Conservation (phyloP, 208 protist species). For the Trypanosoma avium region DNA sequence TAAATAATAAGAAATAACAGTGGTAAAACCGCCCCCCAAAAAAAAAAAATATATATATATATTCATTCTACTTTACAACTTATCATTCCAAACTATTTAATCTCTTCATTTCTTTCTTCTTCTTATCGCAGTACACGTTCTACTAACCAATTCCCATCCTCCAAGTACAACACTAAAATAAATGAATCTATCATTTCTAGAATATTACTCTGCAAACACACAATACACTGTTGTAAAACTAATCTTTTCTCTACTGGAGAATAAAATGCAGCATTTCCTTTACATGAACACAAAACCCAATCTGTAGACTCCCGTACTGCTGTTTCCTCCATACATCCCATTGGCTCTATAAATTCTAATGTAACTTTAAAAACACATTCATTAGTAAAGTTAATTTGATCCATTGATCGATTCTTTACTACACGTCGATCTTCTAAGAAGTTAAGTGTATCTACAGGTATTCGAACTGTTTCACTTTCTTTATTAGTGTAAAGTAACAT, state of each 20-base stretch:
- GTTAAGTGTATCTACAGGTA: conserved; percentile 39
- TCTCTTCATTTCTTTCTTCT: no score
- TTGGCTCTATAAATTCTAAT: conserved; percentile 59
- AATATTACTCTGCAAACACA: conserved; percentile 68
- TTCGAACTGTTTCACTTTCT: conserved; percentile 23
- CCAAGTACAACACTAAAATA: conserved; percentile 45
- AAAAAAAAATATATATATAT: no score
- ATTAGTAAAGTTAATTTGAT: conserved; percentile 62
- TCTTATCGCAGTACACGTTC: conserved; percentile 56
- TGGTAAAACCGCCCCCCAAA: no score
- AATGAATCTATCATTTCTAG: conserved; percentile 51
- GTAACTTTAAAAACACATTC: conserved; percentile 69
- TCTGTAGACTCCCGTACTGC: conserved; percentile 82
- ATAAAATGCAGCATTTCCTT: conserved; percentile 66
- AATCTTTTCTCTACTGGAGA: conserved; percentile 71
- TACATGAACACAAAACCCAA: conserved; percentile 72
- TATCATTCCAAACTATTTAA: no score
- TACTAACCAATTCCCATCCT: conserved; percentile 63
- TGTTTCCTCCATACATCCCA: conserved; percentile 63
- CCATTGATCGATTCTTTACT: conserved; percentile 58
- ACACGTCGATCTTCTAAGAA: conserved; percentile 61
- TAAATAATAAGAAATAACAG: no score
- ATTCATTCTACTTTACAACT: no score
- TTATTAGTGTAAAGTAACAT: conserved; percentile 51
- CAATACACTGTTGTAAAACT: conserved; percentile 64